A percentile compares a stretch with the other conserved stretches of the same genome.
Conservation (phyloP, 441 rosid species). For the California macrophylla region DNA sequence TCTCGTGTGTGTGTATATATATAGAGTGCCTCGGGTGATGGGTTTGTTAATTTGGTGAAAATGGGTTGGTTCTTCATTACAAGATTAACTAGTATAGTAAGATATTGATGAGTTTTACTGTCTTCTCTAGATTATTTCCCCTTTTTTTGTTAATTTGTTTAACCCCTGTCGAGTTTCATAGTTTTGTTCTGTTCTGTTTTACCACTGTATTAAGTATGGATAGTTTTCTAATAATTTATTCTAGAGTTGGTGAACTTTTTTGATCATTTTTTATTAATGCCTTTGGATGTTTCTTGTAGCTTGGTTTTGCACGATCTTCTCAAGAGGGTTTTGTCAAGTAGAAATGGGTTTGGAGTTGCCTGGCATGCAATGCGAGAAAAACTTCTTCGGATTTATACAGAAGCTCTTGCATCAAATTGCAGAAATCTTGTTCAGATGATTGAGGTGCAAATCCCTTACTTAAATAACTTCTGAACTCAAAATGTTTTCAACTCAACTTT, state of each 20-base stretch:
- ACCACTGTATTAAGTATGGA: background rate
- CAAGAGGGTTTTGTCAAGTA: conserved; percentile 50
- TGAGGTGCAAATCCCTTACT: conserved; percentile 38
- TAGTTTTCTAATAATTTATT: conserved; percentile 1
- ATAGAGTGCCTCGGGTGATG: no score
- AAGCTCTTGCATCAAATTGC: conserved; percentile 69
- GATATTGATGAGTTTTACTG: background rate
- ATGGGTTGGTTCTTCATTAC: no score
- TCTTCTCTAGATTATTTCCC: background rate
- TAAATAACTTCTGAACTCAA: background rate
- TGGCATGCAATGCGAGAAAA: conserved; percentile 52
- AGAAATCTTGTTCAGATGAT: conserved; percentile 55
- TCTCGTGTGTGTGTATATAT: no score
- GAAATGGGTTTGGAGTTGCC: conserved; percentile 46
- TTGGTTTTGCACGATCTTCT: conserved; percentile 63
- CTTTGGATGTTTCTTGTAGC: conserved; percentile 40
- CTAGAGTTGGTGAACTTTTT: background rate
- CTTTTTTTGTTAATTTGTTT: background rate
- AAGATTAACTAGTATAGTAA: no score
- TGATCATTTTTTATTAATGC: conserved; percentile 6
- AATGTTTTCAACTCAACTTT: background rate
- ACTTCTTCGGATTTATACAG: conserved; percentile 51
- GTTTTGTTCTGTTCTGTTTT: background rate
- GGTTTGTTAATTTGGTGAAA: no score
- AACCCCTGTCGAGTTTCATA: background rate